These are phyloP conservation scores for Lichtheimia ornata DNA, from an alignment of 371 early-diverging fungal species.

Conservation along the genomic window DNA sequence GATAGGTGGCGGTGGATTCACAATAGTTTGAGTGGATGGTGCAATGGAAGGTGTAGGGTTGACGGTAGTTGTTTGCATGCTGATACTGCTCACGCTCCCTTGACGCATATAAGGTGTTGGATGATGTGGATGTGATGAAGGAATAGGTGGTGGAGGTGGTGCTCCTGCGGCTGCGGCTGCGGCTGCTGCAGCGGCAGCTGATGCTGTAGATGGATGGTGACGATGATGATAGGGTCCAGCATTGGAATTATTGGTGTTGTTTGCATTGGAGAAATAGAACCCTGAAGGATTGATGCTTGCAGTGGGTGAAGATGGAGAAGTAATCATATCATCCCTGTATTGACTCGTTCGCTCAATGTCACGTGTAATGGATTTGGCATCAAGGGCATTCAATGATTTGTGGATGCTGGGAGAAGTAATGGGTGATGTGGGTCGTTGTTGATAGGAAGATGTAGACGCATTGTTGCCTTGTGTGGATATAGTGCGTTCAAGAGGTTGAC, in stretches of 20 bases:
- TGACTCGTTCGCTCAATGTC: conserved; percentile 54
- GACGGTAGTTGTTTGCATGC: conserved; percentile 1
- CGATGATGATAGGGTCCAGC: neutral
- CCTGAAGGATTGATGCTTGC: conserved; percentile 14
- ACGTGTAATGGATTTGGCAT: conserved; percentile 63
- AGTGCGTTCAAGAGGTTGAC: conserved; percentile 5
- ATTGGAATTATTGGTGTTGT: neutral
- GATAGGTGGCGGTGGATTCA: neutral
- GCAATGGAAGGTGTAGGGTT: neutral
- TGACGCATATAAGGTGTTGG: conserved; percentile 30
- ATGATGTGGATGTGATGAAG: conserved; percentile 6
- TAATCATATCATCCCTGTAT: conserved; percentile 29
- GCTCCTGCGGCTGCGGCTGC: neutral
- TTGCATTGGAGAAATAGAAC: conserved; percentile 20
- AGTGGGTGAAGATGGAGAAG: conserved; percentile 36
- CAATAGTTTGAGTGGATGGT: neutral
- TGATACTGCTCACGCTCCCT: conserved; percentile 37
- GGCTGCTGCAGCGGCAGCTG: neutral
- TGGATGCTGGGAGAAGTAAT: conserved; percentile 46
- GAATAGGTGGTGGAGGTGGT: conserved; percentile 5
- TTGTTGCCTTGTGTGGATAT: conserved; percentile 6
- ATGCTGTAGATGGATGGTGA: conserved; percentile 12
- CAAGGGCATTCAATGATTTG: conserved; percentile 58
- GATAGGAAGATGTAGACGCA: conserved; percentile 7
- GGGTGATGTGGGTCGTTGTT: conserved; percentile 45